Evolutionary conservation across 2,329 filamentous ascomycete genomes (phyloP).

Genomic region (Biscogniauxia sp.): DNA sequence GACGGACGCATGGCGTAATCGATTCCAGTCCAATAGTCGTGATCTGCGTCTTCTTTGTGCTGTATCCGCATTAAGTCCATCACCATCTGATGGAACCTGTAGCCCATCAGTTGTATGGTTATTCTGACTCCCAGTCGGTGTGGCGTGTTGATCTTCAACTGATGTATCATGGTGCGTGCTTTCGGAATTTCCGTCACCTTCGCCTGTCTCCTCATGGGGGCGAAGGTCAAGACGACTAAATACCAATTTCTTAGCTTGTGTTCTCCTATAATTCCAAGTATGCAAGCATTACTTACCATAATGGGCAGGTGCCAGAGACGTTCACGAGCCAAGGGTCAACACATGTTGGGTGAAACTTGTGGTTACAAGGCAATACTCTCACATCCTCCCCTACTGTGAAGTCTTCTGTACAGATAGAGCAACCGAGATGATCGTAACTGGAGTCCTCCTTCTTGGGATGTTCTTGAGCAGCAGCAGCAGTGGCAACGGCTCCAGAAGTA

Average conservation of each 20-base stretch:
- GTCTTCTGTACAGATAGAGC: constrained; percentile 69
- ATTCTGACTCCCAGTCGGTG: neutral
- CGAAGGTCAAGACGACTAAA: constrained; percentile 54
- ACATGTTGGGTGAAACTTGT: constrained; percentile 66
- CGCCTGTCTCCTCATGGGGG: constrained; percentile 34
- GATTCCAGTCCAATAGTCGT: constrained; percentile 54
- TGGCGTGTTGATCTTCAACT: constrained; percentile 22
- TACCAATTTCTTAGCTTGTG: constrained; percentile 8
- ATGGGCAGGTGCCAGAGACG: constrained; percentile 65
- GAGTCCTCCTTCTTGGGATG: constrained; percentile 5
- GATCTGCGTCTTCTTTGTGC: constrained; percentile 45
- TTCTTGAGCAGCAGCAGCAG: constrained; percentile 10
- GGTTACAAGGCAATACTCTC: constrained; percentile 64
- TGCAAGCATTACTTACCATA: constrained; percentile 54
- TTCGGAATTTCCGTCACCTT: constrained; percentile 8
- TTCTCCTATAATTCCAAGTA: neutral
- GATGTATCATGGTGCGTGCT: constrained; percentile 24
- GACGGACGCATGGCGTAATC: constrained; percentile 56
- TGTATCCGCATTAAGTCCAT: constrained; percentile 32
- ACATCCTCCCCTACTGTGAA: constrained; percentile 66
- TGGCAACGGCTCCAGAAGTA: constrained; percentile 15
- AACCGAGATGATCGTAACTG: constrained; percentile 48
- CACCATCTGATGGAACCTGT: constrained; percentile 29
- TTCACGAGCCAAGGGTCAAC: constrained; percentile 70
- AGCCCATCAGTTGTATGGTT: neutral